Percentiles rank a stretch among this genome's conserved stretches.
Evolutionary conservation across 495 filamentous ascomycete species (phyloP).

Genomic region (Penicillium atrosanguineum): DNA sequence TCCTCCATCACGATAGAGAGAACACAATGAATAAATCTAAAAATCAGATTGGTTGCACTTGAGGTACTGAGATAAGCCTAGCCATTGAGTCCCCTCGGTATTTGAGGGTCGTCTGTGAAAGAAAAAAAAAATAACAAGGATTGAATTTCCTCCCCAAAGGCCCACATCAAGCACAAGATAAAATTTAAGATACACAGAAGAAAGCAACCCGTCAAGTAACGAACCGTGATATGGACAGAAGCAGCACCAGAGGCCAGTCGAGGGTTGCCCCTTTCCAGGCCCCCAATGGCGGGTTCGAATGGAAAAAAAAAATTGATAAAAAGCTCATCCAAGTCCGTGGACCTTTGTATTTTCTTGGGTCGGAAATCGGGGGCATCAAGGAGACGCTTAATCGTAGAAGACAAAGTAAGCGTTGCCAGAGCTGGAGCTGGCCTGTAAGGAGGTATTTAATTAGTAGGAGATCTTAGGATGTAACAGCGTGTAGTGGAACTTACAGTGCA

Average conservation of each 20-base stretch:
- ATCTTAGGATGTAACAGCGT: background rate
- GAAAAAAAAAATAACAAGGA: constrained; percentile 31
- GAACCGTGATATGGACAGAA: constrained; percentile 32
- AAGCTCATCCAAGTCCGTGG: constrained; percentile 11
- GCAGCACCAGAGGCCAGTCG: constrained; percentile 13
- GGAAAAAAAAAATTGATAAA: constrained; percentile 15
- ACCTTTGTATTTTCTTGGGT: constrained; percentile 4
- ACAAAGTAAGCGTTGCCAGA: constrained; percentile 48
- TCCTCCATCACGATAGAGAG: background rate
- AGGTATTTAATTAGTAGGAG: constrained; percentile 9
- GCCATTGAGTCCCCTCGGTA: constrained; percentile 5
- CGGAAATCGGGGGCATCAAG: background rate
- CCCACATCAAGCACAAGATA: constrained; percentile 34
- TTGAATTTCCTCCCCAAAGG: constrained; percentile 24
- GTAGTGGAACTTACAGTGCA: constrained; percentile 61
- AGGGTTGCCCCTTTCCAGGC: constrained; percentile 17
- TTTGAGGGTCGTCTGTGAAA: constrained; percentile 5
- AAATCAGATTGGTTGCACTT: constrained; percentile 13
- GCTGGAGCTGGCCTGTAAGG: constrained; percentile 39
- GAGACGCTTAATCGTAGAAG: constrained; percentile 33
- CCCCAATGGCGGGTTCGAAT: background rate
- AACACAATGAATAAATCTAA: background rate
- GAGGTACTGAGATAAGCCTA: constrained; percentile 13
- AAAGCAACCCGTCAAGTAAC: constrained; percentile 26
- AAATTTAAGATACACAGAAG: constrained; percentile 47